phyloP scores from a whole-genome alignment of 305 asterid species.

The Fraxinus platypoda region DNA sequence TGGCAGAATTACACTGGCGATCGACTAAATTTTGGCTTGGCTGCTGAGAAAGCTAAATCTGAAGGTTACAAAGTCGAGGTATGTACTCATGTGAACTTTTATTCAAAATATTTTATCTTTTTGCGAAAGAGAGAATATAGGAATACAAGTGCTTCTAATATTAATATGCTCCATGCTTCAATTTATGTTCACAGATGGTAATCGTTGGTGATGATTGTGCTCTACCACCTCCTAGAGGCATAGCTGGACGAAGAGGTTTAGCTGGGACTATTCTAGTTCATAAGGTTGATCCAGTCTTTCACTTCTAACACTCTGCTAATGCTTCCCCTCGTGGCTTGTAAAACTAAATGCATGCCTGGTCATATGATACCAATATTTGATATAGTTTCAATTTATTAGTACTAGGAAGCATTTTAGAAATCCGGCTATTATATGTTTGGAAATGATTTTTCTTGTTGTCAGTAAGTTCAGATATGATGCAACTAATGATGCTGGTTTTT shows the following conservation, averaged over 20 bases:
- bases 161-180: neutral
- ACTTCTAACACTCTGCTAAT: constrained; percentile 10
- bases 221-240: constrained; percentile 97
- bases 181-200: constrained; percentile 72
- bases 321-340: constrained; percentile 10
- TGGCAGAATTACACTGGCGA: constrained; percentile 94
- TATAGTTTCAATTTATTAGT: constrained; percentile 2
- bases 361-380: neutral
- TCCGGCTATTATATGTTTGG: neutral
- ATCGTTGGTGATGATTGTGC: constrained; percentile 99
- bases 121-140: neutral
- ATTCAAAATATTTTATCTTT: neutral
- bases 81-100: constrained; percentile 15
- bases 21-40: constrained; percentile 95
- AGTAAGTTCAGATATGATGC: constrained; percentile 13
- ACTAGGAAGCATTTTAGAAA: neutral
- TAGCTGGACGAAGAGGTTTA: constrained; percentile 98
- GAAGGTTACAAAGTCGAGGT: constrained; percentile 99
- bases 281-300: constrained; percentile 57
- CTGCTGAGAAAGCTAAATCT: constrained; percentile 96
- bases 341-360: constrained; percentile 4
- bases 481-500: neutral
- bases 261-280: constrained; percentile 96
- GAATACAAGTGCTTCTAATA: constrained; percentile 8
- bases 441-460: constrained; percentile 3